Base-by-base conservation (phyloP, 306 rosid genomes). In the Lathyrus sativus region DNA sequence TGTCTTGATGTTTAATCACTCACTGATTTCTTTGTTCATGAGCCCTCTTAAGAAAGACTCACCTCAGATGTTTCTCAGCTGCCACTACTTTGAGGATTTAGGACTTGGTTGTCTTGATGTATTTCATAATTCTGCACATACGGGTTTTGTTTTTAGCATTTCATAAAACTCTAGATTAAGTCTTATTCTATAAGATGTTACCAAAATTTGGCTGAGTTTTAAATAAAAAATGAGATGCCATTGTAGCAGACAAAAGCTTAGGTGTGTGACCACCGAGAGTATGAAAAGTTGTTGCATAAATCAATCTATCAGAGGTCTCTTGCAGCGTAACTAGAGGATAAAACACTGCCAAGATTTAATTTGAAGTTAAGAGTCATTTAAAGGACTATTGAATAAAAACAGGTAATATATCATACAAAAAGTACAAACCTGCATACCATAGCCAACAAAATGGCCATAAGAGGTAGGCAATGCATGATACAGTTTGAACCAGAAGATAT, bases 181-280 rank as follows among this genome's bases (percentile, higher is more conserved):
- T 24, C 2, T 24, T 24, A 2, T 24, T 24, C 26, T 24, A 24
- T 24, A 0, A 24, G 0, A 24, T 1, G 26, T 24, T 28, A 62
- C 18, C 3, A 42, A 74, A 69, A 46, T 19, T 19, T 19, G 22
- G 22, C 22, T 19, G 1, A 19, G 22, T 19, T 19, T 19, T 19
- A 19, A 19, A 19, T 1, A 19, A 19, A 19, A 1, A 19, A 19
- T 19, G 22, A 19, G 22, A 19, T 46, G 39, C 88, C 93, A 92
- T 78, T 29, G 93, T 88, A 31, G 96, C 91, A 72, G 88, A 79
- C 68, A 92, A 78, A 74, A 88, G 98, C 91, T 89, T 90, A 37
- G 88, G 93, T 11, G 98, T 88, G 81, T 89, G 98, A 77, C 96
- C 98, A 59, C 96, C 89, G 49, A 89, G 90, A 55, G 75, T 75